phyloP scores from a whole-genome alignment of 1,284 basidiomycete species.

The Puccinia polysora region DNA sequence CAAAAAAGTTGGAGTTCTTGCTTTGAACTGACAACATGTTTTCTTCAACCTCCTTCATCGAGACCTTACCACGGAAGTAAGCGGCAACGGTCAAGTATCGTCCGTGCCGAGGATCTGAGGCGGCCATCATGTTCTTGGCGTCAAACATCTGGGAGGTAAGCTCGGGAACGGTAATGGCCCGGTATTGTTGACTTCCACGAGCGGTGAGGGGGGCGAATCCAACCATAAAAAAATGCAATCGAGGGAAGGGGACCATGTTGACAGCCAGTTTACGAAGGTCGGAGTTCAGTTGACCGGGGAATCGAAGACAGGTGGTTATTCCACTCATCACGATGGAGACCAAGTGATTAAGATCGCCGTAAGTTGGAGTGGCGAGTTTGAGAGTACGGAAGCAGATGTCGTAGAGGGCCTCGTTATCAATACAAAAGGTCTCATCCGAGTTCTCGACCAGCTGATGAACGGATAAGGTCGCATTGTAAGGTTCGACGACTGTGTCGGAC shows the following conservation, averaged over 20 bases:
- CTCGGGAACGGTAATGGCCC: constrained; percentile 61
- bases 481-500: constrained; percentile 92
- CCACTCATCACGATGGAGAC: constrained; percentile 75
- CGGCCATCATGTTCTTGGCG: constrained; percentile 89
- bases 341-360: constrained; percentile 71
- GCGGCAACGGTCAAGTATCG: constrained; percentile 83
- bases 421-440: constrained; percentile 80
- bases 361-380: constrained; percentile 67
- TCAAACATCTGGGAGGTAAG: constrained; percentile 69
- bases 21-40: constrained; percentile 76
- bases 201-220: constrained; percentile 50
- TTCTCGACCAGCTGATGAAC: constrained; percentile 87
- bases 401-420: constrained; percentile 92
- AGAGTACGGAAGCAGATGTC: constrained; percentile 73
- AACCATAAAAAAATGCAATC: constrained; percentile 78
- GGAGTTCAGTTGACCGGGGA: constrained; percentile 69
- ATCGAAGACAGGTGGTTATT: constrained; percentile 79
- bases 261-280: constrained; percentile 88
- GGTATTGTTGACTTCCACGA: constrained; percentile 52
- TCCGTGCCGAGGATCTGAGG: constrained; percentile 77
- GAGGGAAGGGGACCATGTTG: constrained; percentile 89
- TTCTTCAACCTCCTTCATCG: constrained; percentile 98
- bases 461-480: constrained; percentile 85
- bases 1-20: constrained; percentile 96
- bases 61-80: constrained; percentile 97